Conservation (phyloP, 1,284 basidiomycete genomes). For the Pascua guehoae region DNA sequence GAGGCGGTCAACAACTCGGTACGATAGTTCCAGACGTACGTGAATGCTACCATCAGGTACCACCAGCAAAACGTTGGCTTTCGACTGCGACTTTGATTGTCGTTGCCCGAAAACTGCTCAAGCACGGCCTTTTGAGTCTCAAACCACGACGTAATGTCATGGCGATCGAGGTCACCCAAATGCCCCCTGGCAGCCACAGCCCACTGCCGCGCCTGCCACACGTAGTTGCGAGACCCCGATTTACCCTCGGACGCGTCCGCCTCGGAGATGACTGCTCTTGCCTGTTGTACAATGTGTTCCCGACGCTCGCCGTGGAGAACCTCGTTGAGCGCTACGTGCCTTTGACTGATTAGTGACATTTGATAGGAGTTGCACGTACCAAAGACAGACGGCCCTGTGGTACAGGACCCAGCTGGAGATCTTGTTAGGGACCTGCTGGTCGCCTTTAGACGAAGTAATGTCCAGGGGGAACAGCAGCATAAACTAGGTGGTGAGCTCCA, state of each 20-base stretch:
- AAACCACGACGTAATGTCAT: constrained; percentile 6
- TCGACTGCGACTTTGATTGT: background rate
- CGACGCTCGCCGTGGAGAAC: too few relatives aligned
- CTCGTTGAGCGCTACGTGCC: constrained; percentile 8
- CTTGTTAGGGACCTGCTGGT: background rate
- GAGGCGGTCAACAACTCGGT: background rate
- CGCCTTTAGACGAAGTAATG: background rate
- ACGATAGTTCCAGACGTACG: constrained; percentile 9
- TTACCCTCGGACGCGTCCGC: constrained; percentile 2
- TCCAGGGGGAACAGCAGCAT: constrained; percentile 27
- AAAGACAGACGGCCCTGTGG: constrained; percentile 23
- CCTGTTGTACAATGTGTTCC: too few relatives aligned
- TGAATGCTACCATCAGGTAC: constrained; percentile 21
- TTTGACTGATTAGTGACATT: background rate
- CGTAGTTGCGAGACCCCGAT: constrained; percentile 12
- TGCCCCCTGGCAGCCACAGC: constrained; percentile 8
- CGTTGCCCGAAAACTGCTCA: background rate
- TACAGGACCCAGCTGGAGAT: constrained; percentile 27
- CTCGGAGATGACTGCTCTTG: too few relatives aligned
- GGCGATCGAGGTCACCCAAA: constrained; percentile 7
- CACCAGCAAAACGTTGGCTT: constrained; percentile 19
- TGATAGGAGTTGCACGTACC: constrained; percentile 15
- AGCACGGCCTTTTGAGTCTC: constrained; percentile 3
- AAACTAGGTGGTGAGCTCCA: constrained; percentile 18
- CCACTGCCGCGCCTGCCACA: constrained; percentile 31